Base-by-base conservation (phyloP, 495 filamentous ascomycete species). In the Recurvomyces mirabilis region DNA sequence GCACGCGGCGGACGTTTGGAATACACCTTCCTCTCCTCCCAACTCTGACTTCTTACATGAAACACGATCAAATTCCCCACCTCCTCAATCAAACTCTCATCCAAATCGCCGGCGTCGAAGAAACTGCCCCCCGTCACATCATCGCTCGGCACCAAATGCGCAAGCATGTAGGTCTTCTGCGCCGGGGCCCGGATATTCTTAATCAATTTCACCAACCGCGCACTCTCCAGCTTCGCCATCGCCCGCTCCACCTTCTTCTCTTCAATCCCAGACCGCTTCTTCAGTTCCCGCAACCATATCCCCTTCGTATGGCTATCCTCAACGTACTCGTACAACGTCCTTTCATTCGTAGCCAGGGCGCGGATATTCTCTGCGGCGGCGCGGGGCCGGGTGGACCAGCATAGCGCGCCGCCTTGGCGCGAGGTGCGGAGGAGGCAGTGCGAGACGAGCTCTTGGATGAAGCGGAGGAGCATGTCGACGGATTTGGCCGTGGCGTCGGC, bases 121-220 rank as follows among this genome's bases (percentile, higher is more conserved):
- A 88, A 98, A 14, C 84, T 79, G 4, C 93, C 91, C 30, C 91
- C 93, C 0, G 87, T 93, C 15, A 88, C 79, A 35, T 91, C 81
- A 26, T 94, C 87, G 28, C 79, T 81, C 1, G 93, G 89, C 12
- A 73, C 70, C 19, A 93, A 66, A 42, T 72, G 70, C 38, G 66
- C 63, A 36, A 81, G 63, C 68, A 82, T 79, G 65, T 78, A 82
- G 55, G 74, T 77, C 59, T 78, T 80, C 38, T 75, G 71, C 39
- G 61, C 70, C 37, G 76, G 73, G 47, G 63, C 66, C 50, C 75
- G 77, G 60, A 75, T 72, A 63, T 69, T 75, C 59, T 71, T 69
- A 21, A 81, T 66, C 32, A 74, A 70, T 60, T 88, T 86, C 68
- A 98, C 93, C 63, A 86, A 85, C 61, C 81, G 84, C 60, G 86